Evolutionary conservation across 2,329 filamentous ascomycete species (phyloP), one percentile per base, ranked within the genome.

Genomic region (Ramularia endophylla): DNA sequence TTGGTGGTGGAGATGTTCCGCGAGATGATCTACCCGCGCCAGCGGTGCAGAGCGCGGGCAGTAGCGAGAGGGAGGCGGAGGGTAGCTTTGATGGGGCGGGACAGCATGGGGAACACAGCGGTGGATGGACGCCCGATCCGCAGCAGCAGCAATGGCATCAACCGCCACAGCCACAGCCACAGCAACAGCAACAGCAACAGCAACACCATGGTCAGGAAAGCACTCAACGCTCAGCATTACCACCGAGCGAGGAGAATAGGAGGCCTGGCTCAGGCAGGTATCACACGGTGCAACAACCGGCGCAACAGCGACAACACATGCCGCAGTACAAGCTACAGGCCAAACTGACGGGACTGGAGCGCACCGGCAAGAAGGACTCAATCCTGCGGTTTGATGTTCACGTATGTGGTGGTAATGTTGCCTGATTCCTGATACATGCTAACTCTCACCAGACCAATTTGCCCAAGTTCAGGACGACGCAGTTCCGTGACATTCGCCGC

Each of bases 361-460:
- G 92, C 45, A 92, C 86, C 3, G 89, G 89, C 47, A 88, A 94
- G 65, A 98, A 97, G 66, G 92, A 98, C 58, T 88, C 89, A 1
- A 88, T 97, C 52, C 67, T 98, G 46, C 80, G 87, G 55, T 98
- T 98, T 62, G 92, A 98, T 67, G 87, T 97, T 50, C 87, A 98
- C 67, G 92, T 97, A 81, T 61, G 83, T 62, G 20, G 5, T 38
- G 22, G 11, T 25, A 11, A 25, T 25, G 11, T 11, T 25, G 11
- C 11, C 22, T 16, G n/a, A n/a, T n/a, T n/a, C n/a, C n/a, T n/a
- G n/a, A 34, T n/a, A 34, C 17, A 19, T 18, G n/a, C 8, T n/a
- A n/a, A n/a, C n/a, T n/a, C n/a, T n/a, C n/a, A 22, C n/a, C 30
- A 98, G 92, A 98, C 92, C 52, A 98, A 98, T 67, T 83, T 98